These are phyloP conservation scores for Linnemannia schmuckeri DNA, from an alignment of 192 early-diverging fungal genomes.

Conservation along the genomic window DNA sequence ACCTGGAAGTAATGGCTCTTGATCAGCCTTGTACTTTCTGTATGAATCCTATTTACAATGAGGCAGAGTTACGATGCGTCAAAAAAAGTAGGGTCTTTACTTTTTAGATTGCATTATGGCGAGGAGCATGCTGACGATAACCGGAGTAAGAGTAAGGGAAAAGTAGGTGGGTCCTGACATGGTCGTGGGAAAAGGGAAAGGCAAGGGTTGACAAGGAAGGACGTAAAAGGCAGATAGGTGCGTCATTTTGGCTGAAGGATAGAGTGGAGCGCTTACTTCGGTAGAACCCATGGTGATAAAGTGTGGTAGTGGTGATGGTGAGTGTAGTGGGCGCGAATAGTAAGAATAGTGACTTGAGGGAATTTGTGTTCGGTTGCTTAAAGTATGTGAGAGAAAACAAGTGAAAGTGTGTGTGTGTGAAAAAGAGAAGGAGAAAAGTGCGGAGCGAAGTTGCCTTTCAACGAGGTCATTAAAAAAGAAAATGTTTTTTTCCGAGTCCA, in stretches of 20 bases:
- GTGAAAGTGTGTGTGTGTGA: background rate
- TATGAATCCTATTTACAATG: constrained; percentile 1
- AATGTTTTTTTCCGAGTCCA: background rate
- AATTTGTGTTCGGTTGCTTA: background rate
- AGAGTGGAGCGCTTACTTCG: background rate
- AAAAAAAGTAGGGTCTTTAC: background rate
- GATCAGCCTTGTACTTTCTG: constrained; percentile 15
- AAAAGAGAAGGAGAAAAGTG: background rate
- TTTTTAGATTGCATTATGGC: background rate
- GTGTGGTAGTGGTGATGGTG: background rate
- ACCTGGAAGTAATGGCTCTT: constrained; percentile 39
- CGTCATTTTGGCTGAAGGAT: background rate
- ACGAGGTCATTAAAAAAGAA: background rate
- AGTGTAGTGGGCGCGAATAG: background rate
- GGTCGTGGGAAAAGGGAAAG: no score
- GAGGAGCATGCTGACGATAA: no score
- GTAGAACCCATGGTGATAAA: background rate
- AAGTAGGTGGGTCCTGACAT: no score
- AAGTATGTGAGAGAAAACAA: background rate
- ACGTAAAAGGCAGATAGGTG: no score
- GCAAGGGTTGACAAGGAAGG: background rate
- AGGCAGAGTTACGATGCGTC: background rate
- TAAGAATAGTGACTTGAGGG: background rate
- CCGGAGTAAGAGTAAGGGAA: no score
- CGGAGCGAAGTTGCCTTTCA: background rate